A percentile compares a stretch with the other conserved stretches of the same genome.
phyloP scores from a whole-genome alignment of 139 green algal species.

The Parachlorella kessleri region DNA sequence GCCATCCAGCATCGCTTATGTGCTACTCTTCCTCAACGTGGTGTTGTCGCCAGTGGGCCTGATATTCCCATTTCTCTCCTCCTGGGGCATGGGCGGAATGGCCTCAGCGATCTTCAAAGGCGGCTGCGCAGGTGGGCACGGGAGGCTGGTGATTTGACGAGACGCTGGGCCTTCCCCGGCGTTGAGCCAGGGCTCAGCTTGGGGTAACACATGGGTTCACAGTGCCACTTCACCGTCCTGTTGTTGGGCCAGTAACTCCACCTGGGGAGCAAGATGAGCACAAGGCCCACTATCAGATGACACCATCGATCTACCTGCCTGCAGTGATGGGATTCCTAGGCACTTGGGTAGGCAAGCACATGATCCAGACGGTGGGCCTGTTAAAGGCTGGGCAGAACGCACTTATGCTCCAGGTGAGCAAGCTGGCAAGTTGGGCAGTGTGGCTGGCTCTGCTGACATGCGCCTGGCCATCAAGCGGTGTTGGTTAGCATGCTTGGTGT shows the following conservation, averaged over 20 bases:
- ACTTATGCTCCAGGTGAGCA: conserved; percentile 32
- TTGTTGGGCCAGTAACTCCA: not conserved
- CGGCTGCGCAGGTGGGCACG: conserved; percentile 36
- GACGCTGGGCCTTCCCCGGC: too few relatives aligned
- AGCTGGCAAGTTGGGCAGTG: not conserved
- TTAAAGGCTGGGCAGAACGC: conserved; percentile 35
- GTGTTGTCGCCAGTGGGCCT: conserved; percentile 49
- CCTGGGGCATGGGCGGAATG: conserved; percentile 37
- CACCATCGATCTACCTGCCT: conserved; percentile 2
- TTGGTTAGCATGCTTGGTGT: too few relatives aligned
- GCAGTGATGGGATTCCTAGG: conserved; percentile 53
- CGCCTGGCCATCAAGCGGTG: too few relatives aligned
- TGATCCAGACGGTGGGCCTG: conserved; percentile 42
- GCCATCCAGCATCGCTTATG: conserved; percentile 48
- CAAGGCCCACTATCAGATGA: too few relatives aligned
- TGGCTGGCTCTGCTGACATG: not conserved
- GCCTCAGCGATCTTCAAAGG: conserved; percentile 36
- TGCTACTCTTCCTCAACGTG: conserved; percentile 62
- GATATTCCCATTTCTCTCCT: conserved; percentile 49
- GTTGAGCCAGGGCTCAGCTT: too few relatives aligned
- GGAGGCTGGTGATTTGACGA: too few relatives aligned
- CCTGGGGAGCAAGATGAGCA: not conserved
- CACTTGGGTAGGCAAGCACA: conserved; percentile 33
- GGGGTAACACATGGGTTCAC: too few relatives aligned
- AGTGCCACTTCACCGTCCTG: too few relatives aligned